Conservation (phyloP, 2,329 filamentous ascomycete genomes). For the Coleophoma crateriformis region DNA sequence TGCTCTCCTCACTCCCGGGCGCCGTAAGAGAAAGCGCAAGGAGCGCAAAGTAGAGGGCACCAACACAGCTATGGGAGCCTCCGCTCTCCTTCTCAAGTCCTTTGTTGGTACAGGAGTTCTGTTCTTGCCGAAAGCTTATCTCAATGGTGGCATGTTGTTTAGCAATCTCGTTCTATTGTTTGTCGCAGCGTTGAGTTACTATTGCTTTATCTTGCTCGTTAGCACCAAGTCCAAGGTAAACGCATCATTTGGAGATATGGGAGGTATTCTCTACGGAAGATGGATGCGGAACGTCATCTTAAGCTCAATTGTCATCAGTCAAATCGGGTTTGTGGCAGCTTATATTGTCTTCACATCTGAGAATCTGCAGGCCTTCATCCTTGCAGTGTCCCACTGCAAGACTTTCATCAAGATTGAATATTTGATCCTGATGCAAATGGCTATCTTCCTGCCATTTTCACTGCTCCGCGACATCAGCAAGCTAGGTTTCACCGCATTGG, state of each 20-base stretch:
- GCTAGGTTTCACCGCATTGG: slow-evolving; percentile 87
- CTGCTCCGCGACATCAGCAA: slow-evolving; percentile 96
- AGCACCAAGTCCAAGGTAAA: slow-evolving; percentile 79
- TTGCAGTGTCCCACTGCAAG: slow-evolving; percentile 84
- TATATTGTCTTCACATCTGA: slow-evolving; percentile 97
- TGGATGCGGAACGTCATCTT: slow-evolving; percentile 88
- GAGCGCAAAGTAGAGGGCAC: slow-evolving; percentile 67
- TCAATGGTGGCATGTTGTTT: slow-evolving; percentile 97
- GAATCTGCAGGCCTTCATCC: slow-evolving; percentile 90
- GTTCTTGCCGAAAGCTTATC: slow-evolving; percentile 86
- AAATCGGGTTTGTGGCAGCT: slow-evolving; percentile 89
- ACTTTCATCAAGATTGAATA: slow-evolving; percentile 80
- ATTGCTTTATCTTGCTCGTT: slow-evolving; percentile 93
- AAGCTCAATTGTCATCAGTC: slow-evolving; percentile 86
- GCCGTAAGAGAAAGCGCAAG: slow-evolving; percentile 71
- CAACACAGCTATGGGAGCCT: slow-evolving; percentile 73
- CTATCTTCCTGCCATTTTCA: slow-evolving; percentile 91
- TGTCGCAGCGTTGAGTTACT: slow-evolving; percentile 85
- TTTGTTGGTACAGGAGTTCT: slow-evolving; percentile 96
- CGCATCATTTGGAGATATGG: slow-evolving; percentile 97
- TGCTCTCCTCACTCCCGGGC: slow-evolving; percentile 71
- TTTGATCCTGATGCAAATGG: slow-evolving; percentile 90
- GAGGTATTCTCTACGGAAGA: slow-evolving; percentile 82
- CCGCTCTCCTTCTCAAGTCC: slow-evolving; percentile 85
- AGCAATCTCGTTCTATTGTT: slow-evolving; percentile 85